Percentiles rank a stretch among this genome's conserved stretches.
These are phyloP conservation scores for Backusella liffmaniae DNA, from an alignment of 192 early-diverging fungal species.

Conservation along the genomic window DNA sequence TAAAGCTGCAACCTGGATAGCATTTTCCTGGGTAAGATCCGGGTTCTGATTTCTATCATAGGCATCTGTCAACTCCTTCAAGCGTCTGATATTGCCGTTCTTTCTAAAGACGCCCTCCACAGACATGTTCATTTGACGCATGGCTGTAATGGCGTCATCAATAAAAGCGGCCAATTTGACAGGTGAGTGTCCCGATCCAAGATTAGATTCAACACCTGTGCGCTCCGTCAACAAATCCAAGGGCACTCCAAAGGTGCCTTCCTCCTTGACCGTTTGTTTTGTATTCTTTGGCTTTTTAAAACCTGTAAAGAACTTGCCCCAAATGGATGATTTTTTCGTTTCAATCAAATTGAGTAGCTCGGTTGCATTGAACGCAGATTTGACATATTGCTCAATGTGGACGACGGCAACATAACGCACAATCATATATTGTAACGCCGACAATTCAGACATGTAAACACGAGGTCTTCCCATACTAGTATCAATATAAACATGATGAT, in stretches of 20 bases:
- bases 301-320: conserved; percentile 65
- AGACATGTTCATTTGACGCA: conserved; percentile 75
- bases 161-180: conserved; percentile 83
- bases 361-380: conserved; percentile 62
- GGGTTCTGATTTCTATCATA: conserved; percentile 81
- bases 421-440: conserved; percentile 75
- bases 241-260: conserved; percentile 89
- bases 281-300: conserved; percentile 52
- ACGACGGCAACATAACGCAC: conserved; percentile 82
- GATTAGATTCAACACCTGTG: conserved; percentile 77
- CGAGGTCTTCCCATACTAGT: neutral
- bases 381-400: conserved; percentile 70
- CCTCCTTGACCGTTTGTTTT: conserved; percentile 35
- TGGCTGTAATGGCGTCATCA: conserved; percentile 71
- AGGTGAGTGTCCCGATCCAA: conserved; percentile 61
- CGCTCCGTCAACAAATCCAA: conserved; percentile 83
- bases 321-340: conserved; percentile 69
- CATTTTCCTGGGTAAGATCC: conserved; percentile 69
- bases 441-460: conserved; percentile 61
- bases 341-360: conserved; percentile 80
- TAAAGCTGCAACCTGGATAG: conserved; percentile 91
- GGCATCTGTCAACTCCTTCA: conserved; percentile 81
- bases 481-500: conserved; percentile 1
- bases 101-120: conserved; percentile 96
- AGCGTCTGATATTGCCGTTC: conserved; percentile 92